Evolutionary conservation across 805 yeast genomes (phyloP), one percentile per base, ranked within the genome.

Genomic region (Metschnikowia anglica): DNA sequence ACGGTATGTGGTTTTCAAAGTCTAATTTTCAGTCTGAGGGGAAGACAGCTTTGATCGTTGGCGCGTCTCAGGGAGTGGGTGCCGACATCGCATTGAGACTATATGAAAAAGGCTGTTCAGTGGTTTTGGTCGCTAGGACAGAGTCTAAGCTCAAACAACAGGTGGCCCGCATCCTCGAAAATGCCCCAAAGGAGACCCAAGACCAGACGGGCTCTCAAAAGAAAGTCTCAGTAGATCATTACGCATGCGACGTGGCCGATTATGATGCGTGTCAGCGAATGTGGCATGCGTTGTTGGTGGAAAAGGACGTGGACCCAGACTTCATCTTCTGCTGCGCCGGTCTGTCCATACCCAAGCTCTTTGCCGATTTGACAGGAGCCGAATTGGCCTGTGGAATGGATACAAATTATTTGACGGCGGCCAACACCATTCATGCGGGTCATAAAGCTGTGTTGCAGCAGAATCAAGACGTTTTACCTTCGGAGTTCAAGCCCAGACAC

Each of bases 1-100:
- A 36, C 23, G 3, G 27, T 23, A 61, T 61, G 63, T 55, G 56
- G 59, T 61, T 54, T 41, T 54, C 57, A 11, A 46, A 37, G 12
- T 29, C 44, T 3, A 45, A 63, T 25, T 61, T 69, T 38, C 48
- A 56, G 27, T 61, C 77, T 9, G 67, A 73, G 38, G 75, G 76
- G 20, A 77, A 75, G 57, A 59, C 77, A 1, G 89, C 84, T 2
- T 73, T 91, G 13, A 74, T 91, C n/a, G 79, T 96, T 0, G 99
- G 99, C 3, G 98, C 88, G 0, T 88, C 97, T 0, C 99, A 91
- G 58, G 99, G 99, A 0, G 69, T 91, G 1, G 99, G 99, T 0
- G 81, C 81, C 3, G 86, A 84, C 28, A 62, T 91, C 43, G 96
- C 95, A 0, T 66, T 68, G 31, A 71, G 76, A 42, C 66, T 83